Conservation (phyloP, 139 green algal genomes). For the Coelastrella sp. region DNA sequence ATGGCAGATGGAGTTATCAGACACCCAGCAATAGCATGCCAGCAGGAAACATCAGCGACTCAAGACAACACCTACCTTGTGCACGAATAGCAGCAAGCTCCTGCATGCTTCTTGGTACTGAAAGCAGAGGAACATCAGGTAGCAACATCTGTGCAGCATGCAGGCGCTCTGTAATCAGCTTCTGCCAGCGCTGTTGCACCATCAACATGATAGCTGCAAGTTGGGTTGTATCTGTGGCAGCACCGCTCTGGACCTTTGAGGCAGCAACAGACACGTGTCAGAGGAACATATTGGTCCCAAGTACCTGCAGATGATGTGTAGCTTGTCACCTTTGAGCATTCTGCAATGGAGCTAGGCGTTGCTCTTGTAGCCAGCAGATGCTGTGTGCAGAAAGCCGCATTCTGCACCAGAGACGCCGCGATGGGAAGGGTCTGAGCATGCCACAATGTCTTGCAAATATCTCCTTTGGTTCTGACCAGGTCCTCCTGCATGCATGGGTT, state of each 20-base stretch:
- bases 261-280: background rate
- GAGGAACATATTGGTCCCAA: background rate
- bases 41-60: too few relatives aligned
- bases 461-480: background rate
- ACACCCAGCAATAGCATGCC: too few relatives aligned
- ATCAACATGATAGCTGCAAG: background rate
- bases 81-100: constrained; percentile 46
- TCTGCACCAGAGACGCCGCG: background rate
- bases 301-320: background rate
- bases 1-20: too few relatives aligned
- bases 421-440: background rate
- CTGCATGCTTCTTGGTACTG: constrained; percentile 14
- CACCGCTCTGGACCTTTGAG: too few relatives aligned
- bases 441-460: background rate
- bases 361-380: background rate
- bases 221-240: background rate
- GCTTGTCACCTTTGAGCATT: too few relatives aligned
- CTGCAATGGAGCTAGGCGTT: background rate
- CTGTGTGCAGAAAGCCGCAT: constrained; percentile 6
- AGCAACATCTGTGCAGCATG: constrained; percentile 51
- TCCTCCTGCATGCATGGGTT: background rate
- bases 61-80: constrained; percentile 36
- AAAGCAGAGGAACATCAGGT: constrained; percentile 39
- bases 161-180: constrained; percentile 5
- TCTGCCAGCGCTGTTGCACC: constrained; percentile 18